phyloP scores from a whole-genome alignment of 768 basidiomycete species.

The Kwoniella dendrophila region DNA sequence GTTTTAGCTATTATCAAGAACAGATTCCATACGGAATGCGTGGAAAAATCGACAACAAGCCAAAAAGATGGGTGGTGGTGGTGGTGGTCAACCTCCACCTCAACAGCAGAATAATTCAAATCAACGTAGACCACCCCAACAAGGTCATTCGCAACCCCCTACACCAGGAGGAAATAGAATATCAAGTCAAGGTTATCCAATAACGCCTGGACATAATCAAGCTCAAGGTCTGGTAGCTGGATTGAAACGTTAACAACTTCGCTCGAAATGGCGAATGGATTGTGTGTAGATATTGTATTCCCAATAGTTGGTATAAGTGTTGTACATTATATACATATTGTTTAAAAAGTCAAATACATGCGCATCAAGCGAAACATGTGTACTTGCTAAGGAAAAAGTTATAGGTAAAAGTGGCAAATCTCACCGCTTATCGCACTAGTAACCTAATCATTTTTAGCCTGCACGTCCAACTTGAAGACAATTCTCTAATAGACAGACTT shows the following conservation, averaged over 20 bases:
- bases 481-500: too few species aligned
- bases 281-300: too few species aligned
- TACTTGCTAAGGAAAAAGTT: too few species aligned
- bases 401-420: too few species aligned
- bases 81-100: constrained; percentile 6
- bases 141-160: constrained; percentile 23
- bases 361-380: too few species aligned
- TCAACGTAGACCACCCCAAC: constrained; percentile 11
- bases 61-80: background rate
- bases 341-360: too few species aligned
- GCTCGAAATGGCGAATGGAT: constrained; percentile 20
- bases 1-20: constrained; percentile 30
- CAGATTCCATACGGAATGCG: constrained; percentile 40
- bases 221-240: constrained; percentile 34
- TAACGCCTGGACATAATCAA: constrained; percentile 20
- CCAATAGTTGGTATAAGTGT: too few species aligned
- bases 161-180: constrained; percentile 27
- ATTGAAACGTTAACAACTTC: constrained; percentile 23
- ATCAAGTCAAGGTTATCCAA: constrained; percentile 12
- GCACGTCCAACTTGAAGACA: too few species aligned
- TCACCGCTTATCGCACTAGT: too few species aligned
- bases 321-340: too few species aligned
- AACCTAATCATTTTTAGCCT: too few species aligned
- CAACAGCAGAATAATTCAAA: constrained; percentile 10
- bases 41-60: constrained; percentile 40